Evolutionary conservation across 2,329 filamentous ascomycete genomes (phyloP).

Genomic region (Colletotrichum horii): DNA sequence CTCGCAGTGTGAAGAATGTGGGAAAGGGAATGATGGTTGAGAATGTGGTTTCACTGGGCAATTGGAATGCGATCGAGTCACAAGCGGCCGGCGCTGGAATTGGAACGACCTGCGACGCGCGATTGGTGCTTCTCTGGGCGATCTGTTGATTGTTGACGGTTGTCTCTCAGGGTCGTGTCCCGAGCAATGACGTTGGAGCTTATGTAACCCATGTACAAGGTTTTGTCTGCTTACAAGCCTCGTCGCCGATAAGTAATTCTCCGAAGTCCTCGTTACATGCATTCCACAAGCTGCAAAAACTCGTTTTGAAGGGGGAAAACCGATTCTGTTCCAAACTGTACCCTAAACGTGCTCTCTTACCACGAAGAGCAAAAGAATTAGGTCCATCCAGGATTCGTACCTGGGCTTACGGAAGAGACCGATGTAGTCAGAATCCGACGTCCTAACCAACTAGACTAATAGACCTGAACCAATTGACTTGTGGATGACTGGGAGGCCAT

Average conservation of each 20-base stretch:
- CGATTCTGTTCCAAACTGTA: not conserved
- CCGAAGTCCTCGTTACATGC: not conserved
- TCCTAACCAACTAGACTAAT: constrained; percentile 24
- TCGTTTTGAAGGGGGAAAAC: not conserved
- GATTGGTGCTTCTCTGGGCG: not conserved
- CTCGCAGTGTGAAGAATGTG: not conserved
- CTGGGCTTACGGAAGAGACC: constrained; percentile 18
- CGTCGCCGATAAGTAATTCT: not conserved
- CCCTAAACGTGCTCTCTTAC: accelerated
- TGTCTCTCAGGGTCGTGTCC: not conserved
- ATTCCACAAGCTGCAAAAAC: not conserved
- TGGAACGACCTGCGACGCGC: not conserved
- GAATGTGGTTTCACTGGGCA: not conserved
- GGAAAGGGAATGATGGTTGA: not conserved
- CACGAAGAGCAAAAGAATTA: not conserved
- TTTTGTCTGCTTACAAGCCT: not conserved
- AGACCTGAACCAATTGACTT: not conserved
- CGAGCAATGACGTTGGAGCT: constrained; percentile 10
- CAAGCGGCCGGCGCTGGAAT: not conserved
- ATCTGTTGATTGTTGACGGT: constrained; percentile 15
- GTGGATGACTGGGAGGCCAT: accelerated
- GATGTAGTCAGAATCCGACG: constrained; percentile 16
- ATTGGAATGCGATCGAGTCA: not conserved
- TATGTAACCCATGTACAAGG: not conserved
- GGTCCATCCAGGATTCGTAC: constrained; percentile 23